Conservation (phyloP, 1,139 yeast genomes). For the Spencermartinsiella ligniputridi region DNA sequence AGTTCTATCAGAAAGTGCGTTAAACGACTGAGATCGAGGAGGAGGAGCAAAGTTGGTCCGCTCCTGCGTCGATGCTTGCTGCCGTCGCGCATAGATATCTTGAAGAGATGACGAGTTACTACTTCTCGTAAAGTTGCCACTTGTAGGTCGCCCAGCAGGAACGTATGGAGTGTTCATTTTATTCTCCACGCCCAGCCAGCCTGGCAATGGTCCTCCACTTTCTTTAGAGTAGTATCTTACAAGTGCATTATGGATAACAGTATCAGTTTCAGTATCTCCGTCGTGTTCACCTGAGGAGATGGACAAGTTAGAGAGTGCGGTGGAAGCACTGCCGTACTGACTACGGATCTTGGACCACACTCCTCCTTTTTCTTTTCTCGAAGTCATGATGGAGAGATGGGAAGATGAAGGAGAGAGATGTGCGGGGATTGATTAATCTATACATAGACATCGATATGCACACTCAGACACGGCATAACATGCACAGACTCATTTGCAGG, state of each 20-base stretch:
- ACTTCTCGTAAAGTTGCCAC: not conserved
- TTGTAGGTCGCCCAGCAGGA: not conserved
- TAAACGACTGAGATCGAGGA: slow-evolving; percentile 7
- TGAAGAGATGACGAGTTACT: slow-evolving; percentile 21
- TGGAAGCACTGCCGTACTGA: slow-evolving; percentile 25
- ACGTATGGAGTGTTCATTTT: not conserved
- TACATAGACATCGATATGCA: not conserved
- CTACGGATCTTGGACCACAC: slow-evolving; percentile 25
- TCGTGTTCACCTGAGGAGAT: slow-evolving; percentile 31
- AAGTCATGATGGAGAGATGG: not conserved
- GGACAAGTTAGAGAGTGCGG: slow-evolving; percentile 25
- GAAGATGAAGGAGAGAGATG: not conserved
- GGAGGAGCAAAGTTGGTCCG: slow-evolving; percentile 4
- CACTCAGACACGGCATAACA: no score
- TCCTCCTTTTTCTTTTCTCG: slow-evolving; percentile 11
- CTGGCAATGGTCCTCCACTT: slow-evolving; percentile 20
- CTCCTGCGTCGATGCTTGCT: slow-evolving; percentile 12
- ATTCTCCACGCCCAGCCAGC: slow-evolving; percentile 26
- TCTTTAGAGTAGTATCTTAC: slow-evolving; percentile 28
- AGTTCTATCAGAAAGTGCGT: slow-evolving; percentile 2
- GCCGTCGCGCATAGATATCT: slow-evolving; percentile 26
- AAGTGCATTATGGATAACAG: slow-evolving; percentile 34
- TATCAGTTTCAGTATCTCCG: slow-evolving; percentile 32
- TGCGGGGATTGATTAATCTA: not conserved
- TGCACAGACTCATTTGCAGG: not conserved